Evolutionary conservation across 495 filamentous ascomycete species (phyloP), one percentile per base, ranked within the genome.

Genomic region (Penicillium nucicola): DNA sequence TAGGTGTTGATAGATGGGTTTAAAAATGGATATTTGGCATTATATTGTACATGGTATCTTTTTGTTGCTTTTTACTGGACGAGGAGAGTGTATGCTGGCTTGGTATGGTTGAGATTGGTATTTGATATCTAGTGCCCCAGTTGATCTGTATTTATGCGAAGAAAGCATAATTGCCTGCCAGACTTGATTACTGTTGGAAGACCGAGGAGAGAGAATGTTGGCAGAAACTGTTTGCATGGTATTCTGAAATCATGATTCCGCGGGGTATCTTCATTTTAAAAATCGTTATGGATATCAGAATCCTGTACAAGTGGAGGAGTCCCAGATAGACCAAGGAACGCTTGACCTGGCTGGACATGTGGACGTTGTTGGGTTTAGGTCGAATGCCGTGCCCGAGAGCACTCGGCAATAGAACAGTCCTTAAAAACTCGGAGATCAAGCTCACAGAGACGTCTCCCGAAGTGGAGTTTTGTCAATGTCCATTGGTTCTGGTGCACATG

Each of bases 191-290:
- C 20, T 13, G 12, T 18, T 9, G 11, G 46, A 41, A 12, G n/a
- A 20, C 14, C 18, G 17, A 47, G 25, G 32, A 23, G 20, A 44
- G 25, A 34, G 31, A 25, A 36, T 5, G 20, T 25, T 8, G 22
- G 25, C 33, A 19, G 13, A 32, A 30, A 34, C 14, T 30, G 39
- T 20, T 40, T 50, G 23, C 22, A 18, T 36, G 44, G 32, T 28
- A 28, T 28, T 28, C 25, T 19, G 30, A 13, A 42, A 20, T 36
- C 39, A 28, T 43, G 46, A 34, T 14, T 50, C 48, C 19, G 19
- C 25, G 40, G 48, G 48, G 48, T 50, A 50, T 50, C 48, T 50
- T 42, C 34, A 43, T 42, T 42, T 32, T 43, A 20, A 43, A 43
- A 28, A 20, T 50, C 38, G 31, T 50, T 42, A 43, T 43, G 7